Base-by-base conservation (phyloP, 805 yeast species). In the Cyberlindnera bimundalis region DNA sequence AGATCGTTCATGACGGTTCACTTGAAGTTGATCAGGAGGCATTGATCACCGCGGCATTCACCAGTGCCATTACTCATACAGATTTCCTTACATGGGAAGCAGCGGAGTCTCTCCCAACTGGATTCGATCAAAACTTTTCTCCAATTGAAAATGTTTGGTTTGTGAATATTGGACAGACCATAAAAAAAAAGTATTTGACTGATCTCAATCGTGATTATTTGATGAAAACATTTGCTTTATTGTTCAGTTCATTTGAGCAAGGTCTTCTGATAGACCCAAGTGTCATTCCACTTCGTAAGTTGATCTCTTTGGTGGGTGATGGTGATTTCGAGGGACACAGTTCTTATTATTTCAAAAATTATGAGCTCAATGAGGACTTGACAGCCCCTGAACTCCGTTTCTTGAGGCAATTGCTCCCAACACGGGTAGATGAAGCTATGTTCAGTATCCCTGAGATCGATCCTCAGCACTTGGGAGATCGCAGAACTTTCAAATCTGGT, bases 231-330 rank as follows among this genome's bases (percentile, higher is more conserved):
- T 48, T 76, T 16, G 79, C 84, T 1, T 59, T 73, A 12, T 45
- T 77, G 20, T 79, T 79, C 56, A 76, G 70, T 36, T 68, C 78
- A 8, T 77, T 76, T 50, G 68, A 69, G 27, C 78, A 74, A 47
- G 64, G 67, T 28, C 58, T 78, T 10, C 59, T 78, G 20, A 41
- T 78, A n/a, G 84, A 78, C 50, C 79, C 80, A 3, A 79, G 73
- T 46, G 62, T 71, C 1, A 73, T 76, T 1, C 66, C 76, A 1
- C 59, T 74, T 36, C 60, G 65, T 32, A 47, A 57, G 7, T 63
- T 71, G 3, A 53, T 63, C 11, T 58, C 58, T 0, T 44, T 61
- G 6, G 73, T 72, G 18, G 54, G 61, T 12, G 40, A 60, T 29
- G 51, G 55, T 12, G 57, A 60, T 31, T 71, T 60, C 51, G 42